These are phyloP conservation scores for Rosellinia necatrix DNA, from an alignment of 2,329 filamentous ascomycete species.

Conservation along the genomic window DNA sequence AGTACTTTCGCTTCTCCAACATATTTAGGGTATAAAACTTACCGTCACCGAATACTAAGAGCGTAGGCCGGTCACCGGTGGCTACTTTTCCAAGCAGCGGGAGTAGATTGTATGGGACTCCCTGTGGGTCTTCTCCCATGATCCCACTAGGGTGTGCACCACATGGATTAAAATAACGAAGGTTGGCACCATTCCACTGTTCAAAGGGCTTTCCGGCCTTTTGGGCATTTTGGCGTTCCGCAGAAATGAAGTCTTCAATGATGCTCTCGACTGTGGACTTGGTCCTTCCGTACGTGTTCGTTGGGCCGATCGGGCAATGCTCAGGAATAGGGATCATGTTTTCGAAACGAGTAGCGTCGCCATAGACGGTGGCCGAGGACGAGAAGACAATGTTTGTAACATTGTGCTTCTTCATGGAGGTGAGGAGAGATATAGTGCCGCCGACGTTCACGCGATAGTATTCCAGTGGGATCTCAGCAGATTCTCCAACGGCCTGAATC, in stretches of 20 bases:
- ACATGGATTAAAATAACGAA: conserved; percentile 97
- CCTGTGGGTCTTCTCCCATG: conserved; percentile 98
- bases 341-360: conserved; percentile 91
- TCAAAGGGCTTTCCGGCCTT: conserved; percentile 78
- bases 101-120: conserved; percentile 93
- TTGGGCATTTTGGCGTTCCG: conserved; percentile 79
- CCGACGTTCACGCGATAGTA: conserved; percentile 98
- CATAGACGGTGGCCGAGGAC: conserved; percentile 96
- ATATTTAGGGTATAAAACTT: conserved; percentile 39
- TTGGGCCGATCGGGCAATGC: conserved; percentile 92
- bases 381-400: conserved; percentile 98
- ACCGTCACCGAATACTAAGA: conserved; percentile 94
- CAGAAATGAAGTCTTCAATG: conserved; percentile 88
- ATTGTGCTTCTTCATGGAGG: conserved; percentile 85
- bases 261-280: conserved; percentile 91
- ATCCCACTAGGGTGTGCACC: conserved; percentile 93
- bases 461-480: conserved; percentile 88
- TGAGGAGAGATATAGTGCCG: conserved; percentile 85
- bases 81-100: conserved; percentile 94
- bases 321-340: conserved; percentile 99
- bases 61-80: conserved; percentile 90
- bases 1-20: conserved; percentile 5
- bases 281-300: conserved; percentile 96
- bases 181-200: conserved; percentile 89
- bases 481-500: conserved; percentile 88